A percentile compares a stretch with the other conserved stretches of the same genome.
Evolutionary conservation across 225 moss, liverwort and hornwort species (phyloP).

Genomic region (Straminergon stramineum): DNA sequence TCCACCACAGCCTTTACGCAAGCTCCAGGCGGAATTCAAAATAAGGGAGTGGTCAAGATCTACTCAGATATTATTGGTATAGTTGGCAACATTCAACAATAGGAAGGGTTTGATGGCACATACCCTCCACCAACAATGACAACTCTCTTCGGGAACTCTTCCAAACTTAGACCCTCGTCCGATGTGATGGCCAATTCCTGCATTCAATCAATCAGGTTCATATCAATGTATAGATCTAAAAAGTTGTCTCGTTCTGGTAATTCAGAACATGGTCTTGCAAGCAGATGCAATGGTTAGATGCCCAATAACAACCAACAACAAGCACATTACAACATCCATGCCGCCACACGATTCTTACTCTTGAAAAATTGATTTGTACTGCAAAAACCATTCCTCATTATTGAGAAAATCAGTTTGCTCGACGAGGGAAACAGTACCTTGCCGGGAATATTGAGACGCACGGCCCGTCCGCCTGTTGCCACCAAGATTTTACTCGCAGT

Average conservation of each 20-base stretch:
- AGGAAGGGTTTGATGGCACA: not conserved
- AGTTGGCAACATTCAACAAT: not conserved
- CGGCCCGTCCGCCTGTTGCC: conserved; percentile 71
- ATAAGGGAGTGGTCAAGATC: not conserved
- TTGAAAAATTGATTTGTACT: not conserved
- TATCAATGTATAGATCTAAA: not conserved
- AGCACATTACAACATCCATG: not conserved
- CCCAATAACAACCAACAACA: not conserved
- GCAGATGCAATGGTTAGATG: not conserved
- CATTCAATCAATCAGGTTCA: not conserved
- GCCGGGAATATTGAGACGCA: conserved; percentile 64
- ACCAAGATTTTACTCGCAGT: conserved; percentile 70
- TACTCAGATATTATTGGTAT: not conserved
- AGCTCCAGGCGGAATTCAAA: not conserved
- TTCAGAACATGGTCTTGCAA: not conserved
- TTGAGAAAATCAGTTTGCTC: not conserved
- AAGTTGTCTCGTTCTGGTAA: not conserved
- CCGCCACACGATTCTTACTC: not conserved
- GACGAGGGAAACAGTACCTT: conserved; percentile 22
- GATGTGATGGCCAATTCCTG: conserved; percentile 90
- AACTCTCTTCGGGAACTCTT: conserved; percentile 68
- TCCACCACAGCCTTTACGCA: not conserved
- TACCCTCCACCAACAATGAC: conserved; percentile 72
- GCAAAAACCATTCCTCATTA: not conserved
- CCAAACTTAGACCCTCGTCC: conserved; percentile 75